phyloP scores from a whole-genome alignment of 2,329 filamentous ascomycete genomes.

The Simplicillium aogashimaense region DNA sequence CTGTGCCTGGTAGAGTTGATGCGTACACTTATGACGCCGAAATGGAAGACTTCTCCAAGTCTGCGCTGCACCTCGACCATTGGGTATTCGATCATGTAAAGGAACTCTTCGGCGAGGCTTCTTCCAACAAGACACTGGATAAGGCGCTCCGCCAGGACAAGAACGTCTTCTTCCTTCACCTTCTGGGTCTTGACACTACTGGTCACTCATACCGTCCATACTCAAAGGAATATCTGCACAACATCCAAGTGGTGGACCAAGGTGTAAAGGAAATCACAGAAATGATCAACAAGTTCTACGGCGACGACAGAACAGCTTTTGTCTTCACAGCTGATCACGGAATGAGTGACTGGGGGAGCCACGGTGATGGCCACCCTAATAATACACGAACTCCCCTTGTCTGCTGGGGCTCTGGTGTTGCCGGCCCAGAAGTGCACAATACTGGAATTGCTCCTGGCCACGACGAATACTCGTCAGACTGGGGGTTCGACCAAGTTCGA shows the following conservation, averaged over 20 bases:
- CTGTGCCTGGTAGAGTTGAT: slow-evolving; percentile 76
- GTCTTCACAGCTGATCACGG: slow-evolving; percentile 97
- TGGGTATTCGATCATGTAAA: slow-evolving; percentile 98
- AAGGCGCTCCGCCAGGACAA: slow-evolving; percentile 70
- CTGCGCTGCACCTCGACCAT: slow-evolving; percentile 71
- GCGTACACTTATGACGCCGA: slow-evolving; percentile 78
- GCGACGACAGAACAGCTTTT: slow-evolving; percentile 77
- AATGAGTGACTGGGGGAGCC: slow-evolving; percentile 99
- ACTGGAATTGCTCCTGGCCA: slow-evolving; percentile 63
- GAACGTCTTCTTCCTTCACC: slow-evolving; percentile 87
- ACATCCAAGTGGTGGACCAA: slow-evolving; percentile 87
- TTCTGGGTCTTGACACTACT: slow-evolving; percentile 83
- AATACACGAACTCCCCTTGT: slow-evolving; percentile 93
- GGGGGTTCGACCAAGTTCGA: slow-evolving; percentile 69
- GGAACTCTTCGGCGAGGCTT: slow-evolving; percentile 71
- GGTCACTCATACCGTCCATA: slow-evolving; percentile 84
- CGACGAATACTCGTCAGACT: slow-evolving; percentile 84
- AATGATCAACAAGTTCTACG: slow-evolving; percentile 78
- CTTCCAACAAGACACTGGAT: slow-evolving; percentile 65
- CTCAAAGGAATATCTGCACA: slow-evolving; percentile 88
- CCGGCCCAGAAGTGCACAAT: slow-evolving; percentile 53
- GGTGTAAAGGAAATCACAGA: slow-evolving; percentile 78
- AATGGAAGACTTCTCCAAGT: slow-evolving; percentile 78
- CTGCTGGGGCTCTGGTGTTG: slow-evolving; percentile 86
- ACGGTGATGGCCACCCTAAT: slow-evolving; percentile 94